Conservation (phyloP, 257 asterid species). For the Solanum bulbocastanum region DNA sequence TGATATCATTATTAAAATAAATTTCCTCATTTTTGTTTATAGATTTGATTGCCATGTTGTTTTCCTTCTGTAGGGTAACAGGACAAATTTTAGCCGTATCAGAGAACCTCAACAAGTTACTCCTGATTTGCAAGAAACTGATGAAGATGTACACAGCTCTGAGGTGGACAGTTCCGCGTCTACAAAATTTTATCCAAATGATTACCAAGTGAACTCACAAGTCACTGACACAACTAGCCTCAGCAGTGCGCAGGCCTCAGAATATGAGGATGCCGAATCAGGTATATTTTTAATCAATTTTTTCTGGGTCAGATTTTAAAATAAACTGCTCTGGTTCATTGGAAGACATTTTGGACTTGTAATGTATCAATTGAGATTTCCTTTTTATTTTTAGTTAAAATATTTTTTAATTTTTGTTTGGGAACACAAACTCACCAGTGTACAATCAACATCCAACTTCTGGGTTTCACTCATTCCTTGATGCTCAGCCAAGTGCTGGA, state of each 20-base stretch:
- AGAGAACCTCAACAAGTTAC: conserved; percentile 36
- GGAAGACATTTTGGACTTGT: background rate
- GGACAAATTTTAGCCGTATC: conserved; percentile 46
- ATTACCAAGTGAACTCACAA: conserved; percentile 56
- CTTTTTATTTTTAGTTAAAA: background rate
- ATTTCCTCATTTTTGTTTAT: background rate
- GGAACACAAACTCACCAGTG: conserved; percentile 34
- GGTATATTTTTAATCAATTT: conserved; percentile 25
- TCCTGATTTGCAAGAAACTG: conserved; percentile 35
- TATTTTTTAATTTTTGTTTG: background rate
- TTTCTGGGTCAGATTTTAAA: background rate
- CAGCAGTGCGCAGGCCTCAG: conserved; percentile 61
- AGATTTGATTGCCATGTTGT: background rate
- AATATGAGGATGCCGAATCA: conserved; percentile 90
- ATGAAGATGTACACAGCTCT: conserved; percentile 32
- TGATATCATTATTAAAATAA: background rate
- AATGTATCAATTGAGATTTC: conserved; percentile 1
- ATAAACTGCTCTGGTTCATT: background rate
- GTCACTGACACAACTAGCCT: conserved; percentile 62
- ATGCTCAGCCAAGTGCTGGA: conserved; percentile 18
- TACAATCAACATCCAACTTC: conserved; percentile 56
- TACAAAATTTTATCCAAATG: conserved; percentile 44
- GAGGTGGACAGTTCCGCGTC: conserved; percentile 45
- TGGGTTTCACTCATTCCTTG: conserved; percentile 31
- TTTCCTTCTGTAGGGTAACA: conserved; percentile 52